Percentiles rank a stretch among this genome's conserved stretches.
These are phyloP conservation scores for Scedosporium aurantiacum DNA, from an alignment of 2,329 filamentous ascomycete genomes.

Conservation along the genomic window DNA sequence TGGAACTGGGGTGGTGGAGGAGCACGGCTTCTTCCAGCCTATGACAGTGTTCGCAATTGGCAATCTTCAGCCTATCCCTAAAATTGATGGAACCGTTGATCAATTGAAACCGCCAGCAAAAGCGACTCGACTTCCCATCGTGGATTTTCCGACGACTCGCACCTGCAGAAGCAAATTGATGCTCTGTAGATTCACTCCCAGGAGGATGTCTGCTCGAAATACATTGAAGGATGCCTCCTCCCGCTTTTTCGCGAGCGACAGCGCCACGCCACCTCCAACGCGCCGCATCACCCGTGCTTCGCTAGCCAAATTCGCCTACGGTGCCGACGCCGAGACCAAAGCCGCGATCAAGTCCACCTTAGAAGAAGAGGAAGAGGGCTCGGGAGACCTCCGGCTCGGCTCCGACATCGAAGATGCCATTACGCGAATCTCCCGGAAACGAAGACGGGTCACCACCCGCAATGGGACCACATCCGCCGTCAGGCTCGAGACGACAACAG, in stretches of 20 bases:
- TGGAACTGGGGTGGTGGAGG: no score
- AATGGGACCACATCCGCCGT: slow-evolving; percentile 10
- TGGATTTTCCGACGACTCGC: no score
- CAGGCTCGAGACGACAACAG: slow-evolving; percentile 9
- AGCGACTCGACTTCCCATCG: no score
- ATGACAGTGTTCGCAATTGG: no score
- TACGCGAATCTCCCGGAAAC: slow-evolving; percentile 19
- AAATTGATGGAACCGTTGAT: no score
- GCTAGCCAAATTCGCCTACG: slow-evolving; percentile 17
- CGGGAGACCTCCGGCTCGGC: slow-evolving; percentile 1
- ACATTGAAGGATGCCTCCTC: slow-evolving; percentile 6
- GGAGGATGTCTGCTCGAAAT: neutral
- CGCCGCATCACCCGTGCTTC: slow-evolving; percentile 14
- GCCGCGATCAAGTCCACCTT: neutral
- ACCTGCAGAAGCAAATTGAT: neutral
- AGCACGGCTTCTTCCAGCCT: no score
- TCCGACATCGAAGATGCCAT: slow-evolving; percentile 48
- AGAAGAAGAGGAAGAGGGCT: neutral
- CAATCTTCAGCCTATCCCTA: no score
- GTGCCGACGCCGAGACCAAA: neutral
- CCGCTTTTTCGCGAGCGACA: slow-evolving; percentile 15
- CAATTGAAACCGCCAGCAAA: no score
- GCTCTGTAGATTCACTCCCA: neutral
- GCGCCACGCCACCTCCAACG: neutral
- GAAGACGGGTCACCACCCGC: slow-evolving; percentile 17